phyloP scores from a whole-genome alignment of 345 rosid species.

The Heritiera littoralis region DNA sequence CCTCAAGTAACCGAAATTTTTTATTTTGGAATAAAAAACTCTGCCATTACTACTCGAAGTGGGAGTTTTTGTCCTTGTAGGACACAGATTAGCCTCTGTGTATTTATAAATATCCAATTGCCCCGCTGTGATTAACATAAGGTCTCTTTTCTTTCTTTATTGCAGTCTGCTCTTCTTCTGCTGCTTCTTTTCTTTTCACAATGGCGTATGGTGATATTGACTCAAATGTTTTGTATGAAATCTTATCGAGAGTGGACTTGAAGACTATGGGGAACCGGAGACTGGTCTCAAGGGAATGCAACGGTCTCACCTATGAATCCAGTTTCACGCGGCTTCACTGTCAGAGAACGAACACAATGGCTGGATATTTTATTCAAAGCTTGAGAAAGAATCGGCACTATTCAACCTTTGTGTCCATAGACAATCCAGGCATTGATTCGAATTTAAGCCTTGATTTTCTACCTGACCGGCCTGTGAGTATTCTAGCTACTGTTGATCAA shows the following conservation, averaged over 20 bases:
- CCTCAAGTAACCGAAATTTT: too few species aligned
- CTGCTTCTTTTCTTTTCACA: background rate
- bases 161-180: background rate
- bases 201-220: background rate
- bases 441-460: constrained; percentile 14
- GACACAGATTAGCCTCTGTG: too few species aligned
- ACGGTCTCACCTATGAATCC: constrained; percentile 20
- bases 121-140: background rate
- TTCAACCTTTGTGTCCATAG: background rate
- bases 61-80: too few species aligned
- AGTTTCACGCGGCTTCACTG: constrained; percentile 15
- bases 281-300: constrained; percentile 7
- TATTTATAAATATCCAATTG: too few species aligned
- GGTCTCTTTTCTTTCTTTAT: too few species aligned
- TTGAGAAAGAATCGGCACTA: too few species aligned
- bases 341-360: constrained; percentile 9
- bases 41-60: too few species aligned
- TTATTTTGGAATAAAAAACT: too few species aligned
- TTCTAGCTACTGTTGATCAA: background rate
- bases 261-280: constrained; percentile 10
- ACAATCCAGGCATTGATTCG: background rate
- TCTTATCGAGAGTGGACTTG: constrained; percentile 6
- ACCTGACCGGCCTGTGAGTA: background rate
- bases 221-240: constrained; percentile 10
- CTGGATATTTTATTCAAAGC: constrained; percentile 23